Evolutionary conservation across 495 filamentous ascomycete species (phyloP).

Genomic region (Glonium stellatum): DNA sequence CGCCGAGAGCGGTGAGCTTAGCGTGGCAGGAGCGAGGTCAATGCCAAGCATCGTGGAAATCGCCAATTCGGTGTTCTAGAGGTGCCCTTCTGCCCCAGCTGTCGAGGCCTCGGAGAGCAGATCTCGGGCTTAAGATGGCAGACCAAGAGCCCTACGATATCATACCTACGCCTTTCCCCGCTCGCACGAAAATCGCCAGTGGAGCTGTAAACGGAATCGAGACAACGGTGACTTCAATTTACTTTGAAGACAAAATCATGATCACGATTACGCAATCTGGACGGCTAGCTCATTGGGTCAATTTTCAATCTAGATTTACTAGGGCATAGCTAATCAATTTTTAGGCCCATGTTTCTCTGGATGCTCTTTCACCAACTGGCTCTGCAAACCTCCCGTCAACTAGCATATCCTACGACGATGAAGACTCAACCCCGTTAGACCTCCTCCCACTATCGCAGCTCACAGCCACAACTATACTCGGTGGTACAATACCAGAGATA

Average conservation of each 20-base stretch:
- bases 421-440: constrained; percentile 38
- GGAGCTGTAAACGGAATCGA: constrained; percentile 57
- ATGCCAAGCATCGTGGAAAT: neutral
- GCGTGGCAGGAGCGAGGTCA: constrained; percentile 3
- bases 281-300: constrained; percentile 87
- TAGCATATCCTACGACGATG: constrained; percentile 44
- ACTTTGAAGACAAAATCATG: constrained; percentile 88
- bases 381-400: constrained; percentile 50
- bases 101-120: neutral
- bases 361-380: constrained; percentile 41
- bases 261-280: constrained; percentile 83
- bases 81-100: neutral
- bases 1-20: constrained; percentile 11
- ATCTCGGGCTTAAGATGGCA: constrained; percentile 6
- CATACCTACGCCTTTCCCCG: constrained; percentile 58
- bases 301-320: constrained; percentile 19
- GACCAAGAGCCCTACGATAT: constrained; percentile 4
- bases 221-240: constrained; percentile 64
- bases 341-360: constrained; percentile 83
- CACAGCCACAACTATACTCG: constrained; percentile 81
- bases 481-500: constrained; percentile 67
- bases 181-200: constrained; percentile 57
- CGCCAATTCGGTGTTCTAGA: neutral
- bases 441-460: constrained; percentile 72
- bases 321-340: constrained; percentile 19